phyloP scores from a whole-genome alignment of 164 flowering plant genomes.

The Aristolochia californica region DNA sequence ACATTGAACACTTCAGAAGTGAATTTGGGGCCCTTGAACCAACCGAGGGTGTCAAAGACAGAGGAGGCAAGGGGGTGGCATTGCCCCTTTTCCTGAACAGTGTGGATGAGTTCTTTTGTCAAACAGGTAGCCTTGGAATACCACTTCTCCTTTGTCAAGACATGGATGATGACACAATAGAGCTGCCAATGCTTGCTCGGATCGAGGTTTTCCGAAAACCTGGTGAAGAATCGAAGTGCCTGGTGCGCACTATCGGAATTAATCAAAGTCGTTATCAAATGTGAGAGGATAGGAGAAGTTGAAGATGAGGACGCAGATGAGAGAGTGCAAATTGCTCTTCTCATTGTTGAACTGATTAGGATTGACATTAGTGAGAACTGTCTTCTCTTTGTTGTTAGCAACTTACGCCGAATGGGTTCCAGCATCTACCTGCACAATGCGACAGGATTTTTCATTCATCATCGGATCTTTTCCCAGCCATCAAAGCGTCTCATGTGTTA shows the following conservation, averaged over 20 bases:
- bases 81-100: conserved; percentile 19
- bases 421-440: too few species aligned
- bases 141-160: conserved; percentile 25
- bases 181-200: conserved; percentile 18
- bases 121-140: conserved; percentile 41
- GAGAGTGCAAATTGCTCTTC: too few species aligned
- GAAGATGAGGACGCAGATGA: not conserved
- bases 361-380: too few species aligned
- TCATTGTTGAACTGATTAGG: too few species aligned
- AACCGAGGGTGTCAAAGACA: conserved; percentile 26
- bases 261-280: conserved; percentile 16
- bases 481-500: too few species aligned
- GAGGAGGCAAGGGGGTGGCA: conserved; percentile 23
- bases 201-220: conserved; percentile 9
- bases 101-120: conserved; percentile 45
- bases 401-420: too few species aligned
- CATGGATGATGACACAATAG: conserved; percentile 40
- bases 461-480: too few species aligned
- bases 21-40: conserved; percentile 18
- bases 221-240: conserved; percentile 37
- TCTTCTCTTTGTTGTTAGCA: too few species aligned
- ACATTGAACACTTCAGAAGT: conserved; percentile 34
- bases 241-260: conserved; percentile 19
- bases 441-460: too few species aligned
- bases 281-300: not conserved